Percentiles rank a stretch among this genome's conserved stretches.
Evolutionary conservation across 305 asterid genomes (phyloP).

Genomic region (Caryopteris hybrid): DNA sequence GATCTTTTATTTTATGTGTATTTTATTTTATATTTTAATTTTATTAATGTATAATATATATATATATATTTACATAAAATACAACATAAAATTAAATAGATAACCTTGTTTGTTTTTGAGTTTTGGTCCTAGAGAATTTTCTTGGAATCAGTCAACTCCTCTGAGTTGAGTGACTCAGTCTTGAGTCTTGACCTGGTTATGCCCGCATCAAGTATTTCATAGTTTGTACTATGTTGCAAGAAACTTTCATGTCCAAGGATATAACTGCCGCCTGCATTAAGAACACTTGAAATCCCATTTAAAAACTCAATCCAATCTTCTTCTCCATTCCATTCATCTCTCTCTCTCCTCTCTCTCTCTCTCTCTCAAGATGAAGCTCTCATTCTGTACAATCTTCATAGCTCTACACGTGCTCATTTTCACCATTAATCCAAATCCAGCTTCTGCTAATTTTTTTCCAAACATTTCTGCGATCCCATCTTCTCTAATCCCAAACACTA

Average conservation of each 20-base stretch:
- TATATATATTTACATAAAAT: too few relatives aligned
- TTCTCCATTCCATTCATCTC: too few relatives aligned
- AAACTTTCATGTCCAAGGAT: neutral
- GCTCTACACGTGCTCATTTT: constrained; percentile 11
- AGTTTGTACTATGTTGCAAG: neutral
- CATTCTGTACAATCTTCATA: constrained; percentile 4
- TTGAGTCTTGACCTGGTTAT: neutral
- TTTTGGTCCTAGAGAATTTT: neutral
- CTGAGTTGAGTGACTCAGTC: neutral
- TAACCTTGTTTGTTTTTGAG: too few relatives aligned
- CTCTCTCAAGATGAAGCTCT: constrained; percentile 30
- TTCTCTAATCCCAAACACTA: constrained; percentile 34
- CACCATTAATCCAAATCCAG: constrained; percentile 10
- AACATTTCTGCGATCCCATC: constrained; percentile 54
- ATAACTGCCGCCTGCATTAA: neutral
- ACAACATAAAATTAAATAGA: too few relatives aligned
- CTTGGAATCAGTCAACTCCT: neutral
- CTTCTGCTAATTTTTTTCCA: constrained; percentile 63
- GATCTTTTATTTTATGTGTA: too few relatives aligned
- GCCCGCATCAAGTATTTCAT: neutral
- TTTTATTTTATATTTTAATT: too few relatives aligned
- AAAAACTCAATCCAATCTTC: neutral
- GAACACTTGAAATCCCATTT: neutral
- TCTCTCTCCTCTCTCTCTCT: too few relatives aligned
- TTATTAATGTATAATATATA: too few relatives aligned